Evolutionary conservation across 805 yeast genomes (phyloP).

Genomic region (Nematodospora valgi): DNA sequence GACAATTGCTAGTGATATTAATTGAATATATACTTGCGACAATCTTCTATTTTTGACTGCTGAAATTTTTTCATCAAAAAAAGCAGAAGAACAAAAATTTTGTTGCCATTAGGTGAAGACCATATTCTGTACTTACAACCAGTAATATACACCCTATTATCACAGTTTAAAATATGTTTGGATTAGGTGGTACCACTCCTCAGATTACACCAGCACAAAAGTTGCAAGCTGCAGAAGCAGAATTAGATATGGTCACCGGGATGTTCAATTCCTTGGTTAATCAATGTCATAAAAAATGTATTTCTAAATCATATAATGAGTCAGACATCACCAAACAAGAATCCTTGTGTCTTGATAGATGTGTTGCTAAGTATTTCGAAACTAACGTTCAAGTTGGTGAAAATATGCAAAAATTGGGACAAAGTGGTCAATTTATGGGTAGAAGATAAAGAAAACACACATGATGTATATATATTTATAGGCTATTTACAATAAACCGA

Average conservation of each 20-base stretch:
- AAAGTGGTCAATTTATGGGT: conserved; percentile 45
- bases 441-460: conserved; percentile 21
- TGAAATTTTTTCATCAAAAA: background rate
- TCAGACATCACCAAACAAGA: conserved; percentile 78
- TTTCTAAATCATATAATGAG: conserved; percentile 60
- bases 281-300: conserved; percentile 86
- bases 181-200: conserved; percentile 74
- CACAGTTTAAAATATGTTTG: conserved; percentile 53
- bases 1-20: no score
- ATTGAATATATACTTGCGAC: no score
- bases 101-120: background rate
- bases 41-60: background rate
- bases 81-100: background rate
- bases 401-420: conserved; percentile 48
- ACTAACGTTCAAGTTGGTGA: conserved; percentile 95
- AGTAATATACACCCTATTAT: no score
- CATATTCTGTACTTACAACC: background rate
- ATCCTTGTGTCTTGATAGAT: conserved; percentile 87
- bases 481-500: conserved; percentile 18
- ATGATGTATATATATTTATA: conserved; percentile 3
- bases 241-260: conserved; percentile 94
- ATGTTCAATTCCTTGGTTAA: conserved; percentile 93
- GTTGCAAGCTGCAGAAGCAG: conserved; percentile 91
- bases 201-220: conserved; percentile 72
- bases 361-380: conserved; percentile 93